Evolutionary conservation across 179 eudicot species (phyloP), one percentile per base, ranked within the genome.

Genomic region (Drosera spatulata): DNA sequence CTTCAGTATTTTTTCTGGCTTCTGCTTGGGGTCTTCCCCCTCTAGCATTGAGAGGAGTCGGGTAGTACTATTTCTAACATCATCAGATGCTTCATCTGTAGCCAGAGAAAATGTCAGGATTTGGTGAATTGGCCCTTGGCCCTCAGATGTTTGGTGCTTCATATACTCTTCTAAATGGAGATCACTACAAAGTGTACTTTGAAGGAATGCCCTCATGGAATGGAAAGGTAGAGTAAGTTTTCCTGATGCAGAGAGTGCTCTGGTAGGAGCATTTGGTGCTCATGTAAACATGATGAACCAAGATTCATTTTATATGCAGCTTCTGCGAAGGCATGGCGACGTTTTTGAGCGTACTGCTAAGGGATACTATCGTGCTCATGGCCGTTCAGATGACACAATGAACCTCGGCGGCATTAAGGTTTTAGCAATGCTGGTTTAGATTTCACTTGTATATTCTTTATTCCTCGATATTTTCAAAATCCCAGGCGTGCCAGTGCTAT

Each of bases 361-460:
- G 63, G 99, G 99, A 62, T 93, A 78, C 65, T 93, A 89, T 70
- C 90, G 79, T 58, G 97, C 97, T n/a, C 99, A 93, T 77, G 99
- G 99, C 6, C 95, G 99, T 62, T 88, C 97, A n/a, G 99, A 93
- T 72, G 99, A 93, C 71, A 83, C 99, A 22, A 93, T 93, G 99
- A 93, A 93, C 75, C 85, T 93, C 62, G 99, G 99, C 63, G 99
- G 99, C 59, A 86, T 93, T 59, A 93, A 93, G 95, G 99, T 93
- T 50, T 50, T 50, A 50, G 10, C n/a, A 8, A 50, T n/a, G 53
- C 53, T 10, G 11, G 11, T 46, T 7, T 50, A 11, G 53, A n/a
- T 11, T 22, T 22, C 1, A 22, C 33, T 22, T 22, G 33, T 22
- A 22, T 22, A 50, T n/a, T 11, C n/a, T 11, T 10, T 11, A 56